These are phyloP conservation scores for Dendryphion nanum DNA, from an alignment of 2,329 filamentous ascomycete genomes.

Conservation along the genomic window DNA sequence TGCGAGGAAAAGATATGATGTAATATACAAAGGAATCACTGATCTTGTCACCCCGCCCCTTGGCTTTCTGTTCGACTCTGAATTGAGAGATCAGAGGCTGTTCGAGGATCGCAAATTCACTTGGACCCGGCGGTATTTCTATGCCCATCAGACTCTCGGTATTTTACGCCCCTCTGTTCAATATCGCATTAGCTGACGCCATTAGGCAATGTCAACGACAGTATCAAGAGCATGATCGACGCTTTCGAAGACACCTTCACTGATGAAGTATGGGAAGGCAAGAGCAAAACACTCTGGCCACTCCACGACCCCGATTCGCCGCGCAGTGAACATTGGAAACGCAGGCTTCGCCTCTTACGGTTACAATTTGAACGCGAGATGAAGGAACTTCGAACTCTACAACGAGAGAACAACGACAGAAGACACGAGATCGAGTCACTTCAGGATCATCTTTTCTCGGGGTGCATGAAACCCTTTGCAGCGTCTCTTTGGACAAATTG, in stretches of 20 bases:
- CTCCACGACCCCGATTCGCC: slow-evolving; percentile 48
- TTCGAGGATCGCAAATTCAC: slow-evolving; percentile 63
- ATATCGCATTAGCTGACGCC: neutral
- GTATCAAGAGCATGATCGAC: slow-evolving; percentile 58
- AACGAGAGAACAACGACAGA: slow-evolving; percentile 54
- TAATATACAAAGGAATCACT: slow-evolving; percentile 57
- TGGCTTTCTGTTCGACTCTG: slow-evolving; percentile 59
- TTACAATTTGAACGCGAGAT: slow-evolving; percentile 54
- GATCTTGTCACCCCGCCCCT: slow-evolving; percentile 60
- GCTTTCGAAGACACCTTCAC: slow-evolving; percentile 59
- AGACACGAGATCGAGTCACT: slow-evolving; percentile 57
- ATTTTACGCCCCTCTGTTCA: neutral
- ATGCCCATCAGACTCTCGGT: slow-evolving; percentile 55
- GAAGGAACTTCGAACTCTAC: slow-evolving; percentile 47
- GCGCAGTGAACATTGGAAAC: slow-evolving; percentile 50
- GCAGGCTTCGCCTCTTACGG: slow-evolving; percentile 48
- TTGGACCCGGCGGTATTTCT: slow-evolving; percentile 62
- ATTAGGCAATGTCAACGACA: slow-evolving; percentile 59
- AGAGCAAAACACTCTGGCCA: slow-evolving; percentile 57
- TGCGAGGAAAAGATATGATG: slow-evolving; percentile 57
- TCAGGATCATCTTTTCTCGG: slow-evolving; percentile 62
- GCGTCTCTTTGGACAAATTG: neutral
- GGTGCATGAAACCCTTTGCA: slow-evolving; percentile 23
- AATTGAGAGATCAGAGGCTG: slow-evolving; percentile 56
- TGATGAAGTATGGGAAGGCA: slow-evolving; percentile 58